A percentile compares a stretch with the other conserved stretches of the same genome.
Conservation (phyloP, 495 filamentous ascomycete species). For the Aspergillus diversus region DNA sequence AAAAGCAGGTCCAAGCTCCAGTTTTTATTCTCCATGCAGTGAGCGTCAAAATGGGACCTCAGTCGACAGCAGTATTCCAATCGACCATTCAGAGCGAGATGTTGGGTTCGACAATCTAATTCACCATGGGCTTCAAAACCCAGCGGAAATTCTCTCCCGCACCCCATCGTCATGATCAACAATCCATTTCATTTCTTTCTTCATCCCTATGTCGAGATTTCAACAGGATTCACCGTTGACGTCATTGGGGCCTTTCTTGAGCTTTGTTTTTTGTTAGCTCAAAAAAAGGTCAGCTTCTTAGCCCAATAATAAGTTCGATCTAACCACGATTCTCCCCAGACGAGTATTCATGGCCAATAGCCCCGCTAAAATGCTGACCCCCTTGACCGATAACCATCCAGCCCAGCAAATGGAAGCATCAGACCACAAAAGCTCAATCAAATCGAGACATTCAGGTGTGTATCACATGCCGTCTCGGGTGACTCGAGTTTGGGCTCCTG, state of each 20-base stretch:
- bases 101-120: neutral
- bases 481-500: conserved; percentile 3
- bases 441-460: conserved; percentile 1
- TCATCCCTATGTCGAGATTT: neutral
- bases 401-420: neutral
- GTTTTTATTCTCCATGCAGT: too few species aligned
- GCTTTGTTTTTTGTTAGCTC: neutral
- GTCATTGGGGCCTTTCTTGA: neutral
- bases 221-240: neutral
- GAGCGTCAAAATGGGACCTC: too few species aligned
- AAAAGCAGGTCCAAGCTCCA: too few species aligned
- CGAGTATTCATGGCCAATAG: neutral
- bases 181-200: neutral
- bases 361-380: neutral
- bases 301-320: neutral
- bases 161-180: neutral
- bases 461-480: conserved; percentile 11
- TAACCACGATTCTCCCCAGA: neutral
- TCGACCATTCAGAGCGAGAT: too few species aligned
- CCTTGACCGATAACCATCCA: neutral
- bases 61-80: too few species aligned
- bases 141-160: neutral
- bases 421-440: neutral
- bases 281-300: neutral
- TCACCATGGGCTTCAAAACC: neutral